Evolutionary conservation across 1,139 yeast species (phyloP).

Genomic region (Eremothecium sinecaudum): DNA sequence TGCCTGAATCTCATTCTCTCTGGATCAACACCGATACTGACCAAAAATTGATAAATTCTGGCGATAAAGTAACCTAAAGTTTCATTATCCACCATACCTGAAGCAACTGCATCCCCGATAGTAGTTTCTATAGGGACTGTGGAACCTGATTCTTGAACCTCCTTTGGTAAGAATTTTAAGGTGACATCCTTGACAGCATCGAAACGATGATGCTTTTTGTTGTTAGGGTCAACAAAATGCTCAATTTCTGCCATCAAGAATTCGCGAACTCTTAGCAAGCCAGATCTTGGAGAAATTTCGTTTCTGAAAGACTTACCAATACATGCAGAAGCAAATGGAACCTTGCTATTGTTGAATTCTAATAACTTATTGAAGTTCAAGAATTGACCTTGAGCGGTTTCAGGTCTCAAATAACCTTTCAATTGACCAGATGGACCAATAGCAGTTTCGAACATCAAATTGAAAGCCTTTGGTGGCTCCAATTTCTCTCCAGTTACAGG

Average conservation of each 20-base stretch:
- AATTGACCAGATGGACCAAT: slow-evolving; percentile 97
- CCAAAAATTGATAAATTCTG: slow-evolving; percentile 75
- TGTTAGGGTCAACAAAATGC: slow-evolving; percentile 89
- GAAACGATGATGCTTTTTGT: slow-evolving; percentile 77
- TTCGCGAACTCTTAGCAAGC: slow-evolving; percentile 94
- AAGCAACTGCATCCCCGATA: slow-evolving; percentile 80
- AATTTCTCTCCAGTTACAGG: slow-evolving; percentile 82
- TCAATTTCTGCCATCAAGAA: slow-evolving; percentile 99
- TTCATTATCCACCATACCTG: slow-evolving; percentile 90
- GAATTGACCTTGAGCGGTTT: slow-evolving; percentile 99
- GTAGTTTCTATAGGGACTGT: slow-evolving; percentile 56
- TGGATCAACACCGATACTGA: slow-evolving; percentile 84
- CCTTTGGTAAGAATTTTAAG: slow-evolving; percentile 74
- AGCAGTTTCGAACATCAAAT: slow-evolving; percentile 97
- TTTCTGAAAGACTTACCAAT: slow-evolving; percentile 98
- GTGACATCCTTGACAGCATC: slow-evolving; percentile 62
- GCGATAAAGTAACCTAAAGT: slow-evolving; percentile 96
- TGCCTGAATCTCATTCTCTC: slow-evolving; percentile 89
- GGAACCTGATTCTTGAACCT: slow-evolving; percentile 76
- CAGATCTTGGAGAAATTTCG: slow-evolving; percentile 97
- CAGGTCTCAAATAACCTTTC: slow-evolving; percentile 95
- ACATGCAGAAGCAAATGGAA: slow-evolving; percentile 99
- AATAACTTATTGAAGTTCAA: slow-evolving; percentile 86
- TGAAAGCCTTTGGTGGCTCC: slow-evolving; percentile 89
- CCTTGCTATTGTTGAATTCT: slow-evolving; percentile 89